phyloP scores from a whole-genome alignment of 2,329 filamentous ascomycete species.

The Diaporthe citri region DNA sequence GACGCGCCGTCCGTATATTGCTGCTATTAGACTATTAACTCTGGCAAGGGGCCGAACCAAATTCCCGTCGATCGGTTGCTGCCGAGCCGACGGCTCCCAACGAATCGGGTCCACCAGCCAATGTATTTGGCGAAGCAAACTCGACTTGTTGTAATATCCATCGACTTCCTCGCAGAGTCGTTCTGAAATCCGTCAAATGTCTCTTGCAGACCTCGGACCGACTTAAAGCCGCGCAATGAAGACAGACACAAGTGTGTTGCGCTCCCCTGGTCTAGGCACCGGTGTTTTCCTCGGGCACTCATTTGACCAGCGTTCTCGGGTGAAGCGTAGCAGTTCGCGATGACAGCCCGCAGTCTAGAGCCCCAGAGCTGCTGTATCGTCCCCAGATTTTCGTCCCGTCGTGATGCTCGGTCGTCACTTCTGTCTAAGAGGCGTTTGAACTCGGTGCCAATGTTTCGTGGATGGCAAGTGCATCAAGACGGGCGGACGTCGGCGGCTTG shows the following conservation, averaged over 20 bases:
- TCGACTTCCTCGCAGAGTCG: background rate
- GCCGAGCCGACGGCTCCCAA: slow-evolving; percentile 13
- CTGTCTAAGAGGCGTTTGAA: background rate
- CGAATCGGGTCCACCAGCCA: background rate
- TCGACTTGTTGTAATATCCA: background rate
- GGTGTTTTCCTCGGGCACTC: background rate
- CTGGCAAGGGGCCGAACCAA: slow-evolving; percentile 9
- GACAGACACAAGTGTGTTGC: background rate
- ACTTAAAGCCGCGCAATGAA: background rate
- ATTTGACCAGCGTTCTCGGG: background rate
- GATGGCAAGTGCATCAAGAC: background rate
- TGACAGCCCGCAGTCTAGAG: background rate
- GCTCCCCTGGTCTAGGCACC: background rate
- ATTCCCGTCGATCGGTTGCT: background rate
- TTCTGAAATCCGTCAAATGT: background rate
- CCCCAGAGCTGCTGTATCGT: background rate
- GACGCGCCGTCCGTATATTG: background rate
- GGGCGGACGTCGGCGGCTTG: background rate
- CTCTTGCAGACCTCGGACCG: background rate
- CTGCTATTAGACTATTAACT: slow-evolving; percentile 27
- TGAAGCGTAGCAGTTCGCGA: background rate
- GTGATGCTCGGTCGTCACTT: background rate
- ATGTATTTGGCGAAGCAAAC: background rate
- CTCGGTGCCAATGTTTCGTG: slow-evolving; percentile 1
- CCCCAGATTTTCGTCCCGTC: background rate